Evolutionary conservation across 2,329 filamentous ascomycete genomes (phyloP).

Genomic region (Hymenoscyphus infarciens): DNA sequence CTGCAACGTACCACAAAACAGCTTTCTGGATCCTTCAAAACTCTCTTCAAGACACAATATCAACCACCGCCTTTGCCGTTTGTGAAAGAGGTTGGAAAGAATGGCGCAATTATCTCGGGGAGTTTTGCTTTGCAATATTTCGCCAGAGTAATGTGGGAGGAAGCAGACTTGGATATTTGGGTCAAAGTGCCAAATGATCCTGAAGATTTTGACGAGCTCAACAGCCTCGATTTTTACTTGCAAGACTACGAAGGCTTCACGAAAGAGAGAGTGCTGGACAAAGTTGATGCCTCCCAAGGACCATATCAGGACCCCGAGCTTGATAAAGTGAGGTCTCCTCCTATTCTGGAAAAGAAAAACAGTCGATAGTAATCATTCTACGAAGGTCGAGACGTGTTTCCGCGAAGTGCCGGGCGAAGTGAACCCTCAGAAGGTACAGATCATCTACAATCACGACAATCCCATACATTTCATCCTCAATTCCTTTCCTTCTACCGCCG

Average conservation of each 20-base stretch:
- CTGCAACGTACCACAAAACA: conserved; percentile 1
- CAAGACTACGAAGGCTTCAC: background rate
- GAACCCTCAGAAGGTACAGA: background rate
- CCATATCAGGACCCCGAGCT: background rate
- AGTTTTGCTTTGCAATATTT: conserved; percentile 17
- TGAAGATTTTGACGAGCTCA: background rate
- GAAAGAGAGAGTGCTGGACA: background rate
- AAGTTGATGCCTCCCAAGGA: no score
- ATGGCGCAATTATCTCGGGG: conserved; percentile 13
- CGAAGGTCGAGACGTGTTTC: background rate
- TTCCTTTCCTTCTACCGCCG: background rate
- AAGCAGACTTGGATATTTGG: conserved; percentile 15
- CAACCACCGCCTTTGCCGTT: background rate
- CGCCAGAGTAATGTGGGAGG: conserved; percentile 10
- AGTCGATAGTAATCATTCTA: background rate
- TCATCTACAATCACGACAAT: background rate
- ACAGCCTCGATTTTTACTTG: background rate
- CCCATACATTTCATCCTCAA: background rate
- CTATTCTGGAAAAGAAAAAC: background rate
- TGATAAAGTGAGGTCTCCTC: background rate
- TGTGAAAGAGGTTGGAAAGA: conserved; percentile 3
- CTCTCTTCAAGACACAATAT: conserved; percentile 4
- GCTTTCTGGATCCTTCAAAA: background rate
- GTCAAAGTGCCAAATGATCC: background rate
- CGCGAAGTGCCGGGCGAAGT: background rate